phyloP scores from a whole-genome alignment of 2,329 filamentous ascomycete species.

The Graphilbum ipis-grandicollis region DNA sequence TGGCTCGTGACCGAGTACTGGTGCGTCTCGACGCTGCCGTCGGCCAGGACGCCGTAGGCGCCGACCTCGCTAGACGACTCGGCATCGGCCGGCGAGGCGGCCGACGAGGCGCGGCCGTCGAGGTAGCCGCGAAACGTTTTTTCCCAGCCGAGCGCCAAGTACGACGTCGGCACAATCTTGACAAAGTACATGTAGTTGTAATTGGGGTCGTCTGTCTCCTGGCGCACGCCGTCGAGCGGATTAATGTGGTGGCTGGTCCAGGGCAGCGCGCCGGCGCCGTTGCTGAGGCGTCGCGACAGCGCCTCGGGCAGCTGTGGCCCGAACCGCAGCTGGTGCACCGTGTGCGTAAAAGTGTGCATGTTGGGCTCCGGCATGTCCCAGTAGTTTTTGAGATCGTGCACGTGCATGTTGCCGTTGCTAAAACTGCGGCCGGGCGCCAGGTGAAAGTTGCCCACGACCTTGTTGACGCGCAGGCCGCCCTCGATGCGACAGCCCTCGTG shows the following conservation, averaged over 20 bases:
- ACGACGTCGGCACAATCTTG: constrained; percentile 93
- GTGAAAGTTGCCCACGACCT: constrained; percentile 97
- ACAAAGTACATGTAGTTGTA: constrained; percentile 99
- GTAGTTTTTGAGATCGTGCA: constrained; percentile 95
- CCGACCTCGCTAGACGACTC: constrained; percentile 48
- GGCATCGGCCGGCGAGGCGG: too few species aligned
- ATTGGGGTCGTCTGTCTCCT: constrained; percentile 63
- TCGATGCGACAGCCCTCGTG: constrained; percentile 90
- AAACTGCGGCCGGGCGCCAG: constrained; percentile 92
- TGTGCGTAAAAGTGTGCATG: constrained; percentile 76
- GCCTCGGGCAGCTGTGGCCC: constrained; percentile 75
- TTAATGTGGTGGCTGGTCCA: constrained; percentile 90
- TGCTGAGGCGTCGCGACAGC: constrained; percentile 37
- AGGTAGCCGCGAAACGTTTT: constrained; percentile 27
- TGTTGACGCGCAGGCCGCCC: constrained; percentile 85
- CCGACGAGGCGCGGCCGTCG: constrained; percentile 18
- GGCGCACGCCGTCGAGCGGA: constrained; percentile 66
- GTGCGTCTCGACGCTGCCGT: constrained; percentile 87
- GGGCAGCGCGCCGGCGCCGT: constrained; percentile 20
- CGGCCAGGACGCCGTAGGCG: constrained; percentile 42
- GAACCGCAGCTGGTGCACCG: constrained; percentile 78
- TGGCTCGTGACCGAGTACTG: constrained; percentile 98
- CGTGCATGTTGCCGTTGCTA: constrained; percentile 91
- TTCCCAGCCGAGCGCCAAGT: constrained; percentile 82
- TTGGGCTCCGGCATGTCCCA: constrained; percentile 52